Evolutionary conservation across 345 rosid species (phyloP), one percentile per base, ranked within the genome.

Genomic region (Sonneratia caseolaris): DNA sequence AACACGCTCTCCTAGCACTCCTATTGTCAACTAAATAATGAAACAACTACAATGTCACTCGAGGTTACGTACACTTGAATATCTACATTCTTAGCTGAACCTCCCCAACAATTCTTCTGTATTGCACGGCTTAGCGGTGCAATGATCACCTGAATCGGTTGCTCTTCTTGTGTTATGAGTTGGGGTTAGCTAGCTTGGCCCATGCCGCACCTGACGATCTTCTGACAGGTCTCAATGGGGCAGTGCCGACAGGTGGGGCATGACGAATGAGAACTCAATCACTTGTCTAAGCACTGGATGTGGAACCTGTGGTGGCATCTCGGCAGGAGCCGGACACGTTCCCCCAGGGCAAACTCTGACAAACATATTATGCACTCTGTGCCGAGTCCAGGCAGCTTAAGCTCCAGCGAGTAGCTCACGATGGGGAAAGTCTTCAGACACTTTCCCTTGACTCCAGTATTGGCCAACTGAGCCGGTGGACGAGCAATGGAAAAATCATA

Each of bases 161-260:
- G 42, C 9, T 15, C 71, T 14, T 12, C 64, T 16, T 48, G 64
- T n/a, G 2, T 18, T 27, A 5, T 2, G 59, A 0, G 22, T 8
- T 5, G 24, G 4, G 71, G 67, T 43, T 66, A 45, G 72, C 51
- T 78, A 48, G 69, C 68, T 62, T 64, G 59, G 36, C 40, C 69
- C 9, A 27, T 4, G 68, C 59, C 15, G 36, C 76, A 42, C n/a
- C 71, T 67, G 8, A 67, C 42, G 74, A 89, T 90, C 83, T 91
- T 90, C 32, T 85, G 93, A 73, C 91, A 89, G 6, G 91, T 89
- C 71, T 84, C 89, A 16, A 86, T 76, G 69, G 89, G 86, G 79
- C 95, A 89, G 82, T 85, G 89, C 75, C 98, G 83, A 83, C 98
- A 93, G 19, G 91, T 91, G 24, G 98, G 98, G 76, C 98, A 93